Evolutionary conservation across 2,329 filamentous ascomycete species (phyloP).

Genomic region (Aspergillus sp.): DNA sequence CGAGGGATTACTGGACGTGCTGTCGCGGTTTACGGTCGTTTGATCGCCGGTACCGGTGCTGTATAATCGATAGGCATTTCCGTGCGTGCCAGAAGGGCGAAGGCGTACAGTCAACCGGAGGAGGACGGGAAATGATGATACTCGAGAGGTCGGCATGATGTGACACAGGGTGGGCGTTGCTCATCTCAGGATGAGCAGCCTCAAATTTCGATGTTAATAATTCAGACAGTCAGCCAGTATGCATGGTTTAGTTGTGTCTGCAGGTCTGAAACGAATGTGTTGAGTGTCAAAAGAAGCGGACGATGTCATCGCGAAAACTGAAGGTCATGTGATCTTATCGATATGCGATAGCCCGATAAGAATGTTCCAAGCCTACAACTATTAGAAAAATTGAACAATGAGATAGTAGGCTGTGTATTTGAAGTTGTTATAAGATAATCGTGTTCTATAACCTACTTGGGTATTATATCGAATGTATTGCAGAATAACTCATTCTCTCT

Average conservation of each 20-base stretch:
- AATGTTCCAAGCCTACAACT: no score
- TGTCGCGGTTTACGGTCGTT: slow-evolving; percentile 9
- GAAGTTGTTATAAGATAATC: no score
- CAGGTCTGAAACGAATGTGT: not conserved
- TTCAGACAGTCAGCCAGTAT: not conserved
- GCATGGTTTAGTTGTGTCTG: not conserved
- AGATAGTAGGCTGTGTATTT: no score
- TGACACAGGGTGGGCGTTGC: slow-evolving; percentile 10
- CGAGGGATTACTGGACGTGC: slow-evolving; percentile 16
- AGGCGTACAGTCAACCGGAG: slow-evolving; percentile 17
- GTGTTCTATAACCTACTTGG: no score
- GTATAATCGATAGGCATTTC: slow-evolving; percentile 18
- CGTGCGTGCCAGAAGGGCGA: slow-evolving; percentile 9
- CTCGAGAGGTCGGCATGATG: slow-evolving; percentile 21
- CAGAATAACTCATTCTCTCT: no score
- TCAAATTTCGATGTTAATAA: not conserved
- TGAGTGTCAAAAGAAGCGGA: no score
- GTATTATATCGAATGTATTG: no score
- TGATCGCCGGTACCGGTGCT: slow-evolving; percentile 15
- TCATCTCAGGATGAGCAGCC: slow-evolving; percentile 12
- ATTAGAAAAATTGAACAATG: no score
- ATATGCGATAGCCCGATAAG: no score
- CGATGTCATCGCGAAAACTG: no score
- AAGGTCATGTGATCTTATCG: no score
- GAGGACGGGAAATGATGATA: slow-evolving; percentile 14